Evolutionary conservation across 2,329 filamentous ascomycete genomes (phyloP).

Genomic region (Cephalotrichum gorgonifer): DNA sequence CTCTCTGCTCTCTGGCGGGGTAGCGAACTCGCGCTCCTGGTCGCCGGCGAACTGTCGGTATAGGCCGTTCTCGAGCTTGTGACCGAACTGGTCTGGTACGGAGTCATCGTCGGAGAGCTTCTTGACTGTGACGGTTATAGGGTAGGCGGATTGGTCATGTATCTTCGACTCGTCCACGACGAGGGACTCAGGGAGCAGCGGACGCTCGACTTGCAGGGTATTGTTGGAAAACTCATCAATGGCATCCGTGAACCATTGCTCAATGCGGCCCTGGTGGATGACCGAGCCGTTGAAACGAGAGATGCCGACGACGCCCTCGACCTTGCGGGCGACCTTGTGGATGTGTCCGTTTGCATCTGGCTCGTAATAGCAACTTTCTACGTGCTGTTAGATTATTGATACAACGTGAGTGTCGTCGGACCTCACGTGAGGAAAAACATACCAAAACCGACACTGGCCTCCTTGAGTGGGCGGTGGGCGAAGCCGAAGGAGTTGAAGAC

Average conservation of each 20-base stretch:
- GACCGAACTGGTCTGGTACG: constrained; percentile 42
- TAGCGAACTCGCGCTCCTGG: constrained; percentile 15
- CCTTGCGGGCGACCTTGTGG: constrained; percentile 46
- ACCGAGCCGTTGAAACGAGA: constrained; percentile 56
- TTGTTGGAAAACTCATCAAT: constrained; percentile 20
- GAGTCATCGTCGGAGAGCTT: constrained; percentile 49
- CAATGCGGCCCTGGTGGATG: constrained; percentile 62
- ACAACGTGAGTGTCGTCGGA: too few relatives aligned
- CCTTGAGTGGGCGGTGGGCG: constrained; percentile 51
- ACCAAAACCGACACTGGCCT: constrained; percentile 34
- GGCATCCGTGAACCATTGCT: constrained; percentile 54
- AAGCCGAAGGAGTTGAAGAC: constrained; percentile 67
- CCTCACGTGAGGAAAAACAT: constrained; percentile 25
- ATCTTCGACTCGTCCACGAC: constrained; percentile 39
- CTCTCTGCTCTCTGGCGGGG: constrained; percentile 10
- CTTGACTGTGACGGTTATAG: constrained; percentile 47
- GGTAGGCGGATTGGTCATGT: constrained; percentile 42
- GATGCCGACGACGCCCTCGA: constrained; percentile 51
- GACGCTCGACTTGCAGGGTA: constrained; percentile 41
- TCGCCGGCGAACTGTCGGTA: constrained; percentile 45
- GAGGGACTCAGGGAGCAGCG: constrained; percentile 45
- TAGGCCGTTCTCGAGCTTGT: constrained; percentile 34
- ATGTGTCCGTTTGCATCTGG: constrained; percentile 49
- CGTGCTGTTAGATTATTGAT: not conserved
- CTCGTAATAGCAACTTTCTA: constrained; percentile 37